Conservation (phyloP, 2,329 filamentous ascomycete genomes). For the Botrytis aclada region DNA sequence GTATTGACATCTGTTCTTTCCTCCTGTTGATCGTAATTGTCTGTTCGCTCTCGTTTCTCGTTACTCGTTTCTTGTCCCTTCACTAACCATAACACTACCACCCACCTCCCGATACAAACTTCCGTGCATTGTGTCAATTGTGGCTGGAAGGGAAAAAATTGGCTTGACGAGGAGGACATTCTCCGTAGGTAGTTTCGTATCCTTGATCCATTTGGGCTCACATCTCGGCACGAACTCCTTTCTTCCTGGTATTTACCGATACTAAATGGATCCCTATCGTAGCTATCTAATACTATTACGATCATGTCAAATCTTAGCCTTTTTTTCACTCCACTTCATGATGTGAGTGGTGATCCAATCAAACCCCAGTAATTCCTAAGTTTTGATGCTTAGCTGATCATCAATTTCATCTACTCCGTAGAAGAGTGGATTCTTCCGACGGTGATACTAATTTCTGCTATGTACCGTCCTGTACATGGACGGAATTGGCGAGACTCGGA, state of each 20-base stretch:
- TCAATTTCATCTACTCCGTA: neutral
- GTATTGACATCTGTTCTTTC: neutral
- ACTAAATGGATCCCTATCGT: neutral
- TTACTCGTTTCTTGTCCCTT: neutral
- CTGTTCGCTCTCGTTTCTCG: neutral
- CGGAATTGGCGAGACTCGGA: slow-evolving; percentile 2
- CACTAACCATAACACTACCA: neutral
- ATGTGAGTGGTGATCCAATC: neutral
- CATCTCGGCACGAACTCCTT: slow-evolving; percentile 18
- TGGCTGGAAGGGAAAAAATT: slow-evolving; percentile 7
- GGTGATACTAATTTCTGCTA: neutral
- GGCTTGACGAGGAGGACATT: slow-evolving; percentile 1
- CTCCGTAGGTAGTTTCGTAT: neutral
- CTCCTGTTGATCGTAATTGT: neutral
- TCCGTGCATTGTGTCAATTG: slow-evolving; percentile 7
- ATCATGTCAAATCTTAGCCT: slow-evolving; percentile 6
- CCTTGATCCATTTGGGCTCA: slow-evolving; percentile 14
- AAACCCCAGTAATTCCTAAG: slow-evolving; percentile 8
- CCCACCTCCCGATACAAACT: neutral
- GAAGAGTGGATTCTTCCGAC: slow-evolving; percentile 1
- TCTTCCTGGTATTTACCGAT: neutral
- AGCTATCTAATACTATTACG: neutral
- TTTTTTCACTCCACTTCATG: neutral
- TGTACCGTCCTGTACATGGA: neutral
- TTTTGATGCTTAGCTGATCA: slow-evolving; percentile 1